phyloP scores from a whole-genome alignment of 2,329 filamentous ascomycete species.

The Epichloe amarillans region DNA sequence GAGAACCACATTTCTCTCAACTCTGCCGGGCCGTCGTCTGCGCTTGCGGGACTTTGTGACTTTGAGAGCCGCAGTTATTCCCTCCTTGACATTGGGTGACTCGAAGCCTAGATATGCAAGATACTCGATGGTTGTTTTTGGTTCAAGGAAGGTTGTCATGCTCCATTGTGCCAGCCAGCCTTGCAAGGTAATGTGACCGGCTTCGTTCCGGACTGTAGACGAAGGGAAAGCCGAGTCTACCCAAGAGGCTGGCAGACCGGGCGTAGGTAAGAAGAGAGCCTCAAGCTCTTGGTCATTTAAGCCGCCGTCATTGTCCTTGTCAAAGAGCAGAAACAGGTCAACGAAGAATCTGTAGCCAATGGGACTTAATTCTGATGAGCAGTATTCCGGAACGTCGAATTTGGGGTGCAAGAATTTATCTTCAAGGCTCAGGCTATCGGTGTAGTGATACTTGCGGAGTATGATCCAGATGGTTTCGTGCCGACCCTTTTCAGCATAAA shows the following conservation, averaged over 20 bases:
- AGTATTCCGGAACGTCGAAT: conserved; percentile 84
- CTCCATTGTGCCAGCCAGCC: conserved; percentile 99
- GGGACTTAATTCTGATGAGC: conserved; percentile 87
- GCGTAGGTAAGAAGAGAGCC: conserved; percentile 83
- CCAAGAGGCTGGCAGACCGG: conserved; percentile 79
- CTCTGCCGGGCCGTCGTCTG: conserved; percentile 64
- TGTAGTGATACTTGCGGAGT: conserved; percentile 86
- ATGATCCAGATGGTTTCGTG: conserved; percentile 99
- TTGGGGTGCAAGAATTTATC: conserved; percentile 86
- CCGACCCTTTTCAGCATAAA: conserved; percentile 92
- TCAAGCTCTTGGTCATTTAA: conserved; percentile 75
- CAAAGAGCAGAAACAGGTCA: conserved; percentile 85
- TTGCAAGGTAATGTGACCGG: conserved; percentile 87
- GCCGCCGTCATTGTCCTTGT: conserved; percentile 95
- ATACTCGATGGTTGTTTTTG: conserved; percentile 90
- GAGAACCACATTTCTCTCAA: conserved; percentile 87
- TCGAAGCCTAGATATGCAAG: conserved; percentile 94
- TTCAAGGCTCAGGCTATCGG: conserved; percentile 82
- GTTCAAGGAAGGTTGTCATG: conserved; percentile 96
- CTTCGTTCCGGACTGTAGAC: conserved; percentile 89
- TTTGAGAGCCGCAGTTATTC: conserved; percentile 74
- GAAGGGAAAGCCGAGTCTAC: conserved; percentile 79
- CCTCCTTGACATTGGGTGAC: conserved; percentile 58
- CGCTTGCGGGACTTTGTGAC: conserved; percentile 86
- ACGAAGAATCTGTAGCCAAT: conserved; percentile 96